Percentiles rank a stretch among this genome's conserved stretches.
phyloP scores from a whole-genome alignment of 257 asterid genomes.

The Galeopsis tetrahit region DNA sequence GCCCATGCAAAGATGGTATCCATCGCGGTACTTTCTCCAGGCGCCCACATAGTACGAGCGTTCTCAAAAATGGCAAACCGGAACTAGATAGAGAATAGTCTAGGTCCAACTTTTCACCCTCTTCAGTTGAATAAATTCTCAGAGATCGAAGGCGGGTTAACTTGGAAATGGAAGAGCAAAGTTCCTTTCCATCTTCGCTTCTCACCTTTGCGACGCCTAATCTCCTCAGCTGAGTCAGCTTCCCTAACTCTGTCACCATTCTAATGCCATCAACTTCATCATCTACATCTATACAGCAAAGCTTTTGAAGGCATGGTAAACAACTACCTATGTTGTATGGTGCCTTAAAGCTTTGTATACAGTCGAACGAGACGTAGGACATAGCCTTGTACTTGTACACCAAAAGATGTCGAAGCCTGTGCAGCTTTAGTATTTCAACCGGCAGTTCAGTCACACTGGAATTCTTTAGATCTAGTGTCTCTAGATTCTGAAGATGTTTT shows the following conservation, averaged over 20 bases:
- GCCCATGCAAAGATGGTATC: constrained; percentile 17
- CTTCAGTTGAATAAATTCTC: not conserved
- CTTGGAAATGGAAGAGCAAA: constrained; percentile 11
- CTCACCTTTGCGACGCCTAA: constrained; percentile 5
- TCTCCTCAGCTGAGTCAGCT: not conserved
- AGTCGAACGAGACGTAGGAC: constrained; percentile 11
- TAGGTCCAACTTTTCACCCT: constrained; percentile 1
- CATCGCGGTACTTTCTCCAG: constrained; percentile 4
- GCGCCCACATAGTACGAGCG: not conserved
- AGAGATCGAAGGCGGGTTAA: not conserved
- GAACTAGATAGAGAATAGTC: constrained; percentile 3
- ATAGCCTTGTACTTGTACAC: constrained; percentile 4
- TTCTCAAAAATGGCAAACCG: constrained; percentile 10
- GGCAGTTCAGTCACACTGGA: constrained; percentile 9
- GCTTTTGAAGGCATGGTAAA: constrained; percentile 6
- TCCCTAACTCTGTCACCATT: constrained; percentile 12
- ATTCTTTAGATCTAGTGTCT: constrained; percentile 9
- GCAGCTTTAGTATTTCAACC: constrained; percentile 1
- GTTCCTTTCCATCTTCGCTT: constrained; percentile 11
- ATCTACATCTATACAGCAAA: constrained; percentile 14
- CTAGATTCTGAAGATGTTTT: constrained; percentile 4
- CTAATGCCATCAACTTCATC: constrained; percentile 10
- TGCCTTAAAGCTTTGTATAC: not conserved
- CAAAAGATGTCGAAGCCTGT: constrained; percentile 9
- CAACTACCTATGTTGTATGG: constrained; percentile 8